Evolutionary conservation across 2,329 filamentous ascomycete genomes (phyloP).

Genomic region (Sporothrix phasma): DNA sequence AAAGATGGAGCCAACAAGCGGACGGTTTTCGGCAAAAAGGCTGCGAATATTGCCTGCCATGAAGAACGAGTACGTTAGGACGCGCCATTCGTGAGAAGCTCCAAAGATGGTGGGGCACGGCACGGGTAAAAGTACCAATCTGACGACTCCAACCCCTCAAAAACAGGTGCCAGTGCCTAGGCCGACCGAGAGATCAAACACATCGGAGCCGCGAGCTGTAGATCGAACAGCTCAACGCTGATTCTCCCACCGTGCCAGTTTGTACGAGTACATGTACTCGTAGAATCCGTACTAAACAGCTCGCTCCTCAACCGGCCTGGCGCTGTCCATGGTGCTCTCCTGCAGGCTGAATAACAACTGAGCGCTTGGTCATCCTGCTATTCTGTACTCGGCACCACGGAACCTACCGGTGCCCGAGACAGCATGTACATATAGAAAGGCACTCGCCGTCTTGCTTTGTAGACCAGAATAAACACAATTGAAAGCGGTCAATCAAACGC

Average conservation of each 20-base stretch:
- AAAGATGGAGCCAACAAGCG: no score
- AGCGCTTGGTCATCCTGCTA: background rate
- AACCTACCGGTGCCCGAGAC: background rate
- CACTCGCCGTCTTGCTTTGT: background rate
- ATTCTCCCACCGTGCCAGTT: no score
- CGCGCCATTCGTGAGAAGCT: no score
- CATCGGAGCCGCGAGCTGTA: background rate
- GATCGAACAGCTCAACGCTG: background rate
- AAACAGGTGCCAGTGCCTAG: background rate
- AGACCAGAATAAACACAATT: background rate
- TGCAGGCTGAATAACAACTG: background rate
- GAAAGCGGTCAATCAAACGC: background rate
- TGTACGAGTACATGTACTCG: no score
- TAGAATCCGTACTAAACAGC: no score
- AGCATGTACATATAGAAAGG: background rate
- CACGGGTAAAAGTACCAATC: background rate
- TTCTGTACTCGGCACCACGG: no score
- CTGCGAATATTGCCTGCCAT: no score
- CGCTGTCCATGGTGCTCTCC: background rate
- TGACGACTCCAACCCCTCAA: background rate
- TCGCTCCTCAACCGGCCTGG: background rate
- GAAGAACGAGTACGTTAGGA: no score
- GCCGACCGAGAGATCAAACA: background rate
- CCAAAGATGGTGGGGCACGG: no score
- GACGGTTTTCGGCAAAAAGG: no score